Percentiles rank a stretch among this genome's conserved stretches.
Conservation (phyloP, 2,329 filamentous ascomycete genomes). For the Arthroderma uncinatum region DNA sequence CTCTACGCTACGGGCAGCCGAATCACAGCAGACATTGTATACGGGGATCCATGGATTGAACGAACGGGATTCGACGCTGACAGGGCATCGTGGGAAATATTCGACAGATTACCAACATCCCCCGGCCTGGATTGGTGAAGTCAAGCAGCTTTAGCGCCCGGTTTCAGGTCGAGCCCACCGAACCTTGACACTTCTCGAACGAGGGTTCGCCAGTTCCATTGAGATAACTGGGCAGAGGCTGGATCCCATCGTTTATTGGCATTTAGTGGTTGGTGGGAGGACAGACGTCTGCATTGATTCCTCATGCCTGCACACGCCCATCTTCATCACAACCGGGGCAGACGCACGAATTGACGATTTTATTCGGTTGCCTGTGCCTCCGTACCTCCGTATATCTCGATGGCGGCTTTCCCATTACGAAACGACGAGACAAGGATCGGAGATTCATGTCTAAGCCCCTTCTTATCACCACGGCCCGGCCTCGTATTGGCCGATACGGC, state of each 20-base stretch:
- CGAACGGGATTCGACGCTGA: neutral
- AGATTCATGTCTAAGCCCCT: slow-evolving; percentile 2
- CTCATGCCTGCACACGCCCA: too few relatives aligned
- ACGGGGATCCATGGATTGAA: neutral
- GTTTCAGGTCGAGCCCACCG: neutral
- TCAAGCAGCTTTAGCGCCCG: slow-evolving; percentile 2
- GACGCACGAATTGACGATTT: too few relatives aligned
- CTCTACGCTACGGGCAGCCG: neutral
- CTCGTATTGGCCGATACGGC: neutral
- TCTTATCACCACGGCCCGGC: neutral
- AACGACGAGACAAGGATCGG: neutral
- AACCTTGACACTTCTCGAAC: neutral
- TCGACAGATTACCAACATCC: neutral
- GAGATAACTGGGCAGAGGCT: too few relatives aligned
- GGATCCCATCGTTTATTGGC: too few relatives aligned
- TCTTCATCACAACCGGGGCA: too few relatives aligned
- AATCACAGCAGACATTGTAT: neutral
- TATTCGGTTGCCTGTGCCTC: neutral
- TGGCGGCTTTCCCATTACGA: neutral
- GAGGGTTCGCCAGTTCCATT: neutral
- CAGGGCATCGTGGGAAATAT: neutral
- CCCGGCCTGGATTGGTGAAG: neutral
- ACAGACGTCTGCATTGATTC: too few relatives aligned
- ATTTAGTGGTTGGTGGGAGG: too few relatives aligned
- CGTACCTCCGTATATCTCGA: neutral